Evolutionary conservation across 768 basidiomycete genomes (phyloP).

Genomic region (Kondoa subrosea): DNA sequence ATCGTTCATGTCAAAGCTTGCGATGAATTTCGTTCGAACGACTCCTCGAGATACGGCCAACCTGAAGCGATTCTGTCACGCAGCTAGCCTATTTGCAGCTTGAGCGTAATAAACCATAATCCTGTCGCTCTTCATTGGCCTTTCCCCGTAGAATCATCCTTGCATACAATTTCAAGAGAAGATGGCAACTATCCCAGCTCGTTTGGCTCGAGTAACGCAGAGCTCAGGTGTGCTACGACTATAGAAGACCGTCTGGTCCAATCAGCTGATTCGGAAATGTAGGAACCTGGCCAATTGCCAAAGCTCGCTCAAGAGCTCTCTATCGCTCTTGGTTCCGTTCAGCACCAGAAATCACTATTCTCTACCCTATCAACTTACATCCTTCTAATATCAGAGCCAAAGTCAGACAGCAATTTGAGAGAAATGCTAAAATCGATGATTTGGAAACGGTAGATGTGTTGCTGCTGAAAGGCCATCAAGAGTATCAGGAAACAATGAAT

Average conservation of each 20-base stretch:
- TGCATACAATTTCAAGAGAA: too few relatives aligned
- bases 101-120: too few relatives aligned
- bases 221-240: conserved; percentile 40
- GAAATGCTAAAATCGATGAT: conserved; percentile 66
- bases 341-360: conserved; percentile 74
- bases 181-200: conserved; percentile 79
- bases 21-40: too few relatives aligned
- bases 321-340: conserved; percentile 92
- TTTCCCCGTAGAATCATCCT: too few relatives aligned
- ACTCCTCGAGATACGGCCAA: too few relatives aligned
- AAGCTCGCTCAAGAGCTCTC: conserved; percentile 51
- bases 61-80: too few relatives aligned
- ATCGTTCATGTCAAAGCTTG: too few relatives aligned
- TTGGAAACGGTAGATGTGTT: conserved; percentile 66
- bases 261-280: not conserved
- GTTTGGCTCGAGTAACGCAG: conserved; percentile 56
- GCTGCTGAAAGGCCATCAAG: conserved; percentile 63
- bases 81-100: too few relatives aligned
- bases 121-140: too few relatives aligned
- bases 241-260: not conserved
- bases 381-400: conserved; percentile 59
- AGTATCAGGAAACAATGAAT: conserved; percentile 89
- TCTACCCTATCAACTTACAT: conserved; percentile 62
- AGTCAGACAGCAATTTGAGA: conserved; percentile 73
- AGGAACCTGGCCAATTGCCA: conserved; percentile 41